phyloP scores from a whole-genome alignment of 2,329 filamentous ascomycete genomes.

The Calycina herbarum region DNA sequence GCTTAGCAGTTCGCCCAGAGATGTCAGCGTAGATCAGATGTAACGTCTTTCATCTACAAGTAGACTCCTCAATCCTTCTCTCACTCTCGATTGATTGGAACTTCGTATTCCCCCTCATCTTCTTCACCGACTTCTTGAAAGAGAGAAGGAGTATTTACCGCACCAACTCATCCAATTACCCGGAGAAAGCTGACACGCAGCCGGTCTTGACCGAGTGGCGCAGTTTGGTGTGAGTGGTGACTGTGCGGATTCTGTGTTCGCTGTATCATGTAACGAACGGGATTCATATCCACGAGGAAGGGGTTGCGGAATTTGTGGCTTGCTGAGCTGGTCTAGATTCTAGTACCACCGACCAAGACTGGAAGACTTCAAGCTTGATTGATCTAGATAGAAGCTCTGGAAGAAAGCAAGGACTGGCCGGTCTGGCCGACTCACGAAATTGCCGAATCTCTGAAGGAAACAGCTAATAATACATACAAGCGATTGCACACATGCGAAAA shows the following conservation, averaged over 20 bases:
- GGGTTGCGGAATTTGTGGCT: too few relatives aligned
- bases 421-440: too few relatives aligned
- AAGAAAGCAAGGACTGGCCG: too few relatives aligned
- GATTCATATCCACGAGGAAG: too few relatives aligned
- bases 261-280: neutral
- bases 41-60: neutral
- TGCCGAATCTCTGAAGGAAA: too few relatives aligned
- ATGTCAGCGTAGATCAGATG: neutral
- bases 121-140: neutral
- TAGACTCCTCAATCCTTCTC: neutral
- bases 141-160: too few relatives aligned
- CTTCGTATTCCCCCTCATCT: neutral
- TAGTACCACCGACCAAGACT: too few relatives aligned
- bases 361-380: too few relatives aligned
- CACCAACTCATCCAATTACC: neutral
- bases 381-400: too few relatives aligned
- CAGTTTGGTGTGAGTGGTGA: neutral
- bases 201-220: constrained; percentile 4
- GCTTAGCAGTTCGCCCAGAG: neutral
- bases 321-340: too few relatives aligned
- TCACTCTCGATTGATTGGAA: neutral
- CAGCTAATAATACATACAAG: too few relatives aligned
- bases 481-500: too few relatives aligned
- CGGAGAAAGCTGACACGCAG: neutral
- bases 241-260: neutral